These are phyloP conservation scores for Trifolium fragiferum DNA, from an alignment of 306 rosid genomes.

Conservation along the genomic window DNA sequence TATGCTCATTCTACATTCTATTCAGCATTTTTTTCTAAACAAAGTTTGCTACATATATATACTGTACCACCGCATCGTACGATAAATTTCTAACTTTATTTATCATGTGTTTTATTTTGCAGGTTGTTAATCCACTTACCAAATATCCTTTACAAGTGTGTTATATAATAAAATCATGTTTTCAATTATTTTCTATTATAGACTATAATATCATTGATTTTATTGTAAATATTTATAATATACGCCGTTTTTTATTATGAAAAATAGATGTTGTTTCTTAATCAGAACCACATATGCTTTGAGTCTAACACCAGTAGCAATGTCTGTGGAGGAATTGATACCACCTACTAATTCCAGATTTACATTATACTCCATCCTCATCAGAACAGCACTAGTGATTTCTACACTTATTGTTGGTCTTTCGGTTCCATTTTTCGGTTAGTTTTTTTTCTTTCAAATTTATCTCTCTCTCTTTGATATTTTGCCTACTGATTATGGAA, in stretches of 20 bases:
- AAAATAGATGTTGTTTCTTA: constrained; percentile 54
- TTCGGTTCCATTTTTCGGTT: constrained; percentile 84
- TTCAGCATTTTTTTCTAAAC: neutral
- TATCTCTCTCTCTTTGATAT: neutral
- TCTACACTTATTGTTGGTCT: constrained; percentile 85
- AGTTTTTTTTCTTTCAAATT: constrained; percentile 27
- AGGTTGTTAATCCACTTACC: constrained; percentile 97
- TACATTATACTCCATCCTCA: constrained; percentile 55
- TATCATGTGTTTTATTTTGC: constrained; percentile 48
- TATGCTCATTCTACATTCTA: constrained; percentile 35
- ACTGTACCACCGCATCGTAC: too few relatives aligned
- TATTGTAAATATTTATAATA: neutral
- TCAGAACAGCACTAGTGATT: constrained; percentile 75
- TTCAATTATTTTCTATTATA: neutral
- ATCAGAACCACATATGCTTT: constrained; percentile 76
- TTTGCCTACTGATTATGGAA: neutral
- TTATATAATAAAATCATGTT: neutral
- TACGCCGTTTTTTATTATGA: constrained; percentile 18
- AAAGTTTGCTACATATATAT: too few relatives aligned
- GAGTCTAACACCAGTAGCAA: constrained; percentile 84
- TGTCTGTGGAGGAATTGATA: constrained; percentile 89
- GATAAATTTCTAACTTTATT: constrained; percentile 33
- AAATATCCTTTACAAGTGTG: constrained; percentile 72
- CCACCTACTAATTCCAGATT: constrained; percentile 62
- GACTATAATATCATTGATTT: neutral